These are phyloP conservation scores for Cyclotella cryptica DNA, from an alignment of 108 stramenopile species.

Conservation along the genomic window DNA sequence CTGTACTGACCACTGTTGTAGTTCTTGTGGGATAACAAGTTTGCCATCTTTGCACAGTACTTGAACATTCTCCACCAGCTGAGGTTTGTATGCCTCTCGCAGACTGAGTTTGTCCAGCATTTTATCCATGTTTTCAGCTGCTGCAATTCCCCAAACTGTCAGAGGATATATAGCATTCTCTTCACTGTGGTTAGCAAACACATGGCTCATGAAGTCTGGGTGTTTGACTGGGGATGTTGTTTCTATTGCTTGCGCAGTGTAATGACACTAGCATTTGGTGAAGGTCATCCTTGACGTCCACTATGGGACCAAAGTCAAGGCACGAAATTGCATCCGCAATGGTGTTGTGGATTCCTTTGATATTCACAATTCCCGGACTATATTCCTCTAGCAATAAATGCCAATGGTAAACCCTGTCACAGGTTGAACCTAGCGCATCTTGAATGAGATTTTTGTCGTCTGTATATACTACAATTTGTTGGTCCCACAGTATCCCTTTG, in stretches of 20 bases:
- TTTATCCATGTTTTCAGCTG: slow-evolving; percentile 5
- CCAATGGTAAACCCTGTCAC: slow-evolving; percentile 13
- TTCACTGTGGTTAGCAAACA: slow-evolving; percentile 4
- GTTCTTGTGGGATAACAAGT: slow-evolving; percentile 7
- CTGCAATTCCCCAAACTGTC: slow-evolving; percentile 10
- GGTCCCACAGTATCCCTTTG: too few relatives aligned
- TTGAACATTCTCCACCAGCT: neutral
- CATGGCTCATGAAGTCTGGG: neutral
- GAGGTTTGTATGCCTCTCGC: neutral
- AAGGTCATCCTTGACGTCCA: slow-evolving; percentile 16
- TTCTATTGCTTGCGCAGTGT: neutral
- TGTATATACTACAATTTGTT: too few relatives aligned
- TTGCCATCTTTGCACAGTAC: slow-evolving; percentile 29
- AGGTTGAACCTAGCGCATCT: neutral
- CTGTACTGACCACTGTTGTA: slow-evolving; percentile 8
- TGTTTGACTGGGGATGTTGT: neutral
- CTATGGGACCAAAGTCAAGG: neutral
- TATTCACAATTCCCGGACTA: slow-evolving; percentile 12
- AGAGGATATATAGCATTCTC: slow-evolving; percentile 22
- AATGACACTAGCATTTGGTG: slow-evolving; percentile 6
- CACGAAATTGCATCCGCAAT: slow-evolving; percentile 23
- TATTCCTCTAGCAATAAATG: neutral
- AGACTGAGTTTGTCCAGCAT: neutral
- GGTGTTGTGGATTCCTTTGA: slow-evolving; percentile 28
- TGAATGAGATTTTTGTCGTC: neutral